A percentile compares a stretch with the other conserved stretches of the same genome.
These are phyloP conservation scores for Pythium myriotylum DNA, from an alignment of 352 stramenopile genomes.

Conservation along the genomic window DNA sequence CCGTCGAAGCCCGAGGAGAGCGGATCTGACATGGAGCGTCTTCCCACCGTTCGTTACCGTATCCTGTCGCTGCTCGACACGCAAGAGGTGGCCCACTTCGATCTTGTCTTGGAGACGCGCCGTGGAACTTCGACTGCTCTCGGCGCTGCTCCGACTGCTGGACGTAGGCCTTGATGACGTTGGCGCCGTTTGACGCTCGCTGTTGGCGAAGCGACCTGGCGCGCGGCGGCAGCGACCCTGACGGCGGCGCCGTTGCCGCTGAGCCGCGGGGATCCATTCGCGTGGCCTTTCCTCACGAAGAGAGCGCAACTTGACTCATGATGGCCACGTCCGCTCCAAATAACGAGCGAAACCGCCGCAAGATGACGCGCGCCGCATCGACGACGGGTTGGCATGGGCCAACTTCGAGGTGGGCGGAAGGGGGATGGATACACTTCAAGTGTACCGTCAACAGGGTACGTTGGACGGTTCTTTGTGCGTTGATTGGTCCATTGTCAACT, in stretches of 20 bases:
- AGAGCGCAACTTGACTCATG: no score
- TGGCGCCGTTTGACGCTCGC: constrained; percentile 29
- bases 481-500: constrained; percentile 15
- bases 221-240: constrained; percentile 7
- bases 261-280: constrained; percentile 18
- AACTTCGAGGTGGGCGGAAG: constrained; percentile 14
- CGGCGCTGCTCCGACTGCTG: constrained; percentile 30
- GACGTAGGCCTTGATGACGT: constrained; percentile 31
- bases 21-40: background rate
- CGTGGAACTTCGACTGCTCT: constrained; percentile 30
- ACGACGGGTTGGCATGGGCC: background rate
- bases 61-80: background rate
- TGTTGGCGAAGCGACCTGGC: constrained; percentile 31
- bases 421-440: constrained; percentile 16
- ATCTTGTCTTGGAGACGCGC: background rate
- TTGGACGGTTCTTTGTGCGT: background rate
- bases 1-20: constrained; percentile 1
- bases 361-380: constrained; percentile 22
- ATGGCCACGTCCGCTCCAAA: no score
- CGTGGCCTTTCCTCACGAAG: no score
- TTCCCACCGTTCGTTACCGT: constrained; percentile 6
- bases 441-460: constrained; percentile 18
- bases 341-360: background rate
- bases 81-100: background rate
- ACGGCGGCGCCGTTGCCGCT: constrained; percentile 18